These are phyloP conservation scores for Chaetomium sp. DNA, from an alignment of 2,329 filamentous ascomycete species.

Conservation along the genomic window DNA sequence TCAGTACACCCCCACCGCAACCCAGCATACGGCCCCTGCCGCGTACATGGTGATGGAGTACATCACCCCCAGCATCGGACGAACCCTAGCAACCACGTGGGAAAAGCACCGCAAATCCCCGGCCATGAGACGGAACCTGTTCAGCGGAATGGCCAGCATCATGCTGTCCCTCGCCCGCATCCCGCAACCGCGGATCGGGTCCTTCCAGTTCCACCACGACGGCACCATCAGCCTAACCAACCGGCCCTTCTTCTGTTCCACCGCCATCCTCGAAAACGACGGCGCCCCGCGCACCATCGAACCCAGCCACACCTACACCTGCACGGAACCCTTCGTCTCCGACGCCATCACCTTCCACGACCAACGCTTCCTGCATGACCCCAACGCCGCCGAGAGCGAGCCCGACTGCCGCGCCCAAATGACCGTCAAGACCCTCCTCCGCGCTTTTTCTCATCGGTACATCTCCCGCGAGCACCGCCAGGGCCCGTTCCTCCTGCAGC, in stretches of 20 bases:
- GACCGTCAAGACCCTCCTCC: not conserved
- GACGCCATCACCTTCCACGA: slow-evolving; percentile 26
- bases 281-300: slow-evolving; percentile 27
- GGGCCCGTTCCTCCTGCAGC: slow-evolving; percentile 1
- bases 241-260: slow-evolving; percentile 30
- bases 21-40: not conserved
- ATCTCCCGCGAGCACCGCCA: not conserved
- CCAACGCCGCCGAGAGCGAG: not conserved
- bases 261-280: slow-evolving; percentile 30
- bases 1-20: not conserved
- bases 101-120: slow-evolving; percentile 16
- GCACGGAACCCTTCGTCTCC: slow-evolving; percentile 25
- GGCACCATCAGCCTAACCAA: slow-evolving; percentile 30
- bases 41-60: slow-evolving; percentile 27
- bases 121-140: slow-evolving; percentile 25
- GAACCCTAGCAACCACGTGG: slow-evolving; percentile 28
- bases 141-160: slow-evolving; percentile 26
- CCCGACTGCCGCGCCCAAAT: slow-evolving; percentile 1
- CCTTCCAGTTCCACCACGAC: slow-evolving; percentile 24
- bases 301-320: slow-evolving; percentile 27
- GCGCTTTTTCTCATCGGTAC: not conserved
- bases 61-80: slow-evolving; percentile 19
- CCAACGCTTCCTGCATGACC: not conserved
- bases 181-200: slow-evolving; percentile 25
- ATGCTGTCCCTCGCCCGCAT: slow-evolving; percentile 27